Evolutionary conservation across 108 stramenopile genomes (phyloP), one percentile per base, ranked within the genome.

Genomic region (Pseudonitzschia pungens): DNA sequence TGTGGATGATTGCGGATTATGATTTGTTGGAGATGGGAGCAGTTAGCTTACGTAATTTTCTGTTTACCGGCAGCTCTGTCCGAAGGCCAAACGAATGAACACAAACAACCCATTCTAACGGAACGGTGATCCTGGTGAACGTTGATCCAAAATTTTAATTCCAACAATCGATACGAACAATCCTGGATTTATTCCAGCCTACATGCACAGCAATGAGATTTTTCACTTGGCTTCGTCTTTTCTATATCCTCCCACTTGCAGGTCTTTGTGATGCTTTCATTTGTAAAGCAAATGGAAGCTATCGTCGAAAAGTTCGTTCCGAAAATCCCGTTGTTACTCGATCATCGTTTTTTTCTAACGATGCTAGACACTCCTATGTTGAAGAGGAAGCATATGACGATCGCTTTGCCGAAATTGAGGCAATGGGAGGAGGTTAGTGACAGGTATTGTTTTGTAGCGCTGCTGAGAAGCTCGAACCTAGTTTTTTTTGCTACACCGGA

Each of bases 371-470:
- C 36, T 33, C 60, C 3, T 62, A n/a, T 62, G 60, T 62, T 5
- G 60, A 62, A 62, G 60, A 33, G 32, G 60, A 41, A 24, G 33
- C 27, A n/a, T 62, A 62, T 24, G 45, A 67, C 21, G 36, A 48
- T 67, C 44, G 11, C 11, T 29, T 28, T 0, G 15, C 18, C 12
- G 77, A 78, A 52, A 56, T 79, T n/a, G 73, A 79, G 56, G 68
- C 78, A 0, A 70, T 79, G 68, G 78, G 78, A 15, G 78, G 78
- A 45, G 77, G 72, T 68, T 28, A 11, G 51, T 36, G 58, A 41
- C 20, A 75, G 6, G 28, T 50, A 52, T 26, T 65, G 69, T 32
- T 32, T n/a, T 36, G 51, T 22, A 18, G 41, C 9, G 18, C 32
- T 32, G 5, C 2, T 12, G 7, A 8, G 18, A 48, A 48, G 14